Evolutionary conservation across 768 basidiomycete genomes (phyloP), one percentile per base, ranked within the genome.

Genomic region (Mycena latifolia): DNA sequence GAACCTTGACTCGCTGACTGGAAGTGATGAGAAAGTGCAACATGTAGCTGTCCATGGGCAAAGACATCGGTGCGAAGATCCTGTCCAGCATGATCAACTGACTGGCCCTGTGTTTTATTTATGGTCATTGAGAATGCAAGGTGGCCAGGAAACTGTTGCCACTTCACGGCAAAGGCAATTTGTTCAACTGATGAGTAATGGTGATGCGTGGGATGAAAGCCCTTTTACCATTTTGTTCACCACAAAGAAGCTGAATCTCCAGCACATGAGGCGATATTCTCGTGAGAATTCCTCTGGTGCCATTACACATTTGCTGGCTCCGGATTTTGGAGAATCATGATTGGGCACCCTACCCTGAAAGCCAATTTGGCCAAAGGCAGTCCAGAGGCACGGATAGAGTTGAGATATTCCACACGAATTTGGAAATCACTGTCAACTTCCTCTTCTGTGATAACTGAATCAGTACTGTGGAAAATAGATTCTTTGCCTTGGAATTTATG

Each of bases 361-460:
- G 17, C 15, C n/a, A 51, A 22, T 33, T 51, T 33, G 31, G 48
- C 27, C 12, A 50, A 15, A 50, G 28, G 48, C 24, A 50, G 18
- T 1, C 48, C 48, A 28, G 48, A 50, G 9, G 48, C 48, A 10
- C 17, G 48, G 4, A 50, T 50, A 8, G 25, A 28, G 25, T 50
- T 50, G 4, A 50, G 48, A 18, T 50, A 50, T 29, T 50, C 48
- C n/a, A n/a, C n/a, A n/a, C n/a, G n/a, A n/a, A n/a, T n/a, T n/a
- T n/a, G n/a, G n/a, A n/a, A n/a, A n/a, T n/a, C n/a, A n/a, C n/a
- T n/a, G n/a, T n/a, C n/a, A n/a, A n/a, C n/a, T n/a, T n/a, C n/a
- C n/a, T n/a, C n/a, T n/a, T n/a, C n/a, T n/a, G n/a, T n/a, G n/a
- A n/a, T n/a, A n/a, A n/a, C n/a, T n/a, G n/a, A n/a, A n/a, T n/a